Evolutionary conservation across 208 protist species (phyloP).

Genomic region (Jaenimonas drosophilae): DNA sequence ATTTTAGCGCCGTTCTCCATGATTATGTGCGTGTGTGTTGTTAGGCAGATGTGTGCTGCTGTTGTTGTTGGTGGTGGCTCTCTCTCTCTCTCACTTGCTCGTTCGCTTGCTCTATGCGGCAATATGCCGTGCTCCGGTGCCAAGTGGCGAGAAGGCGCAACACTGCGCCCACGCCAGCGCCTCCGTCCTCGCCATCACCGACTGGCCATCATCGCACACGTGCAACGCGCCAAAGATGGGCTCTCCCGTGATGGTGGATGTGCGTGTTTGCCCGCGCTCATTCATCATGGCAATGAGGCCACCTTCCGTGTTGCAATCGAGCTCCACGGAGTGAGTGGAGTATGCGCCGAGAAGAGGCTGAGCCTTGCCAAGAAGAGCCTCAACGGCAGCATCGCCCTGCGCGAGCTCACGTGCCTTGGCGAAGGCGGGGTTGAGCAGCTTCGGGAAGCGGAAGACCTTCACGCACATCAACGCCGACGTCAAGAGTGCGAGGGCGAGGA

Average conservation of each 20-base stretch:
- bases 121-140: constrained; percentile 35
- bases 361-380: constrained; percentile 34
- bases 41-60: too few relatives aligned
- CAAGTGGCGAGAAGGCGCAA: constrained; percentile 73
- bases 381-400: constrained; percentile 22
- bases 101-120: constrained; percentile 22
- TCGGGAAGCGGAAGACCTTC: constrained; percentile 83
- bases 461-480: constrained; percentile 71
- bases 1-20: too few relatives aligned
- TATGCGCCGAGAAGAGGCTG: constrained; percentile 61
- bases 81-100: background rate
- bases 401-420: constrained; percentile 57
- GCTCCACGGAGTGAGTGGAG: constrained; percentile 58
- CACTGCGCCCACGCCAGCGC: constrained; percentile 71
- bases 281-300: constrained; percentile 32
- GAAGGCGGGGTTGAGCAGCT: constrained; percentile 59
- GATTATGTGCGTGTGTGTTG: too few relatives aligned
- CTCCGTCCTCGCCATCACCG: constrained; percentile 50
- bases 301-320: constrained; percentile 36
- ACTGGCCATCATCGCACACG: constrained; percentile 47
- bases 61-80: too few relatives aligned
- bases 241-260: constrained; percentile 42
- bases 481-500: constrained; percentile 53
- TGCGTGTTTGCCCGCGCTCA: constrained; percentile 35
- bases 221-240: constrained; percentile 36